Base-by-base conservation (phyloP, 306 rosid genomes). In the Trichosanthes cucumerina region DNA sequence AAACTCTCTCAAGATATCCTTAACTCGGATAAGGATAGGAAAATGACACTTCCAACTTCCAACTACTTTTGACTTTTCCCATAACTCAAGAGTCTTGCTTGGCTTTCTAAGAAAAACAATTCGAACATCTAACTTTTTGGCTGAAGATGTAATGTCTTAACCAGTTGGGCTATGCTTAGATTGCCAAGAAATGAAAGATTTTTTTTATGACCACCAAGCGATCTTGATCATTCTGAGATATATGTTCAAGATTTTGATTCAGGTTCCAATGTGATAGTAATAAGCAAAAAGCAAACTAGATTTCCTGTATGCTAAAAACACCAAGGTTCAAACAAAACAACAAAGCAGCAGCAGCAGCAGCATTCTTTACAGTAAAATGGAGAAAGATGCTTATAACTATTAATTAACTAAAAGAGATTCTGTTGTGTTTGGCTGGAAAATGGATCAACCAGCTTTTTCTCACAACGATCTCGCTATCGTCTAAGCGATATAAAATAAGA, bases 341-440 rank as follows among this genome's bases (percentile, higher is more conserved):
- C 47, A 43, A 39, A 73, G 14, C 47, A 63, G 47, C 68, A 63
- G 31, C 34, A 65, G 53, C 66, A 60, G 79, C 60, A 73, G 77
- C 77, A 49, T 73, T 74, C 78, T 74, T 83, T 81, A 85, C 88
- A 86, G 77, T 78, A 77, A 76, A 78, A 36, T 75, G 43, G 78
- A 80, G 80, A 52, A 75, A 83, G 79, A 75, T 50, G 62, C 87
- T 23, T 75, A 80, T 69, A 76, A 76, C 80, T 79, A 85, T 60
- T 56, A 50, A 50, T 80, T 77, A 81, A 74, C 59, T 70, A 38
- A 47, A 72, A 46, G 75, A 77, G 84, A 83, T 82, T 85, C 73
- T 68, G 84, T 71, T 72, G 85, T 74, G 58, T 76, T 79, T 81
- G 86, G 89, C 85, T 72, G 85, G 78, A 83, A 66, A 86, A 80